Evolutionary conservation across 1,284 basidiomycete species (phyloP).

Genomic region (Rhodotorula sp.): DNA sequence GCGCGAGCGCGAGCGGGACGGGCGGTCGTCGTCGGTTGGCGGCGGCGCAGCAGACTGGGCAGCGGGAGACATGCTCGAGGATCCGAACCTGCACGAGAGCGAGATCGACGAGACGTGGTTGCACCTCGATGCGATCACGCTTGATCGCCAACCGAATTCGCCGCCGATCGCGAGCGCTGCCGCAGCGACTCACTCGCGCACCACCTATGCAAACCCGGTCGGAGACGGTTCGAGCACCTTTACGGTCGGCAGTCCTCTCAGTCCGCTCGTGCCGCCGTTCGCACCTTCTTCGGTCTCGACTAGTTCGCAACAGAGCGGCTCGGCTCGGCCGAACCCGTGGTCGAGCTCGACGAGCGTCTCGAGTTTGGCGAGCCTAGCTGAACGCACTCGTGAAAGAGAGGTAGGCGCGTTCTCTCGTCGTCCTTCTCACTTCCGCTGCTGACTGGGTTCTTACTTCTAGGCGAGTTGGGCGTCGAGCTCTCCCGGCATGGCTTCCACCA

Average conservation of each 20-base stretch:
- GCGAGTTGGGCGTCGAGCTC: slow-evolving; percentile 14
- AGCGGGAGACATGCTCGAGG: background rate
- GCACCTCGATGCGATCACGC: background rate
- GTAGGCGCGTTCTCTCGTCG: background rate
- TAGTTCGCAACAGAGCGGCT: background rate
- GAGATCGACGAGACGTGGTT: slow-evolving; percentile 6
- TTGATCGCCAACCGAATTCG: slow-evolving; percentile 2
- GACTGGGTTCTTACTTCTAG: background rate
- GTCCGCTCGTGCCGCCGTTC: slow-evolving; percentile 43
- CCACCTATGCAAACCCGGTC: too few relatives aligned
- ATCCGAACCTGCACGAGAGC: background rate
- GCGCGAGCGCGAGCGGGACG: background rate
- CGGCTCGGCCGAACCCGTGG: slow-evolving; percentile 1
- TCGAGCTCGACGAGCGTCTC: background rate
- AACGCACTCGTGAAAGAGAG: slow-evolving; percentile 13
- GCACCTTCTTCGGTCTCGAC: slow-evolving; percentile 25
- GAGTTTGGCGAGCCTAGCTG: background rate
- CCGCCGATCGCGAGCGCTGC: slow-evolving; percentile 2
- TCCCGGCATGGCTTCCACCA: background rate
- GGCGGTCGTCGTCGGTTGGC: background rate
- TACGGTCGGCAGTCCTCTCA: slow-evolving; percentile 33
- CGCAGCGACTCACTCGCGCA: background rate
- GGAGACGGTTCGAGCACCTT: background rate
- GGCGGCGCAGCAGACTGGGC: background rate
- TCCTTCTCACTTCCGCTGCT: background rate